Evolutionary conservation across 2,329 filamentous ascomycete species (phyloP), one percentile per base, ranked within the genome.

Genomic region (Talaromyces marneffei): DNA sequence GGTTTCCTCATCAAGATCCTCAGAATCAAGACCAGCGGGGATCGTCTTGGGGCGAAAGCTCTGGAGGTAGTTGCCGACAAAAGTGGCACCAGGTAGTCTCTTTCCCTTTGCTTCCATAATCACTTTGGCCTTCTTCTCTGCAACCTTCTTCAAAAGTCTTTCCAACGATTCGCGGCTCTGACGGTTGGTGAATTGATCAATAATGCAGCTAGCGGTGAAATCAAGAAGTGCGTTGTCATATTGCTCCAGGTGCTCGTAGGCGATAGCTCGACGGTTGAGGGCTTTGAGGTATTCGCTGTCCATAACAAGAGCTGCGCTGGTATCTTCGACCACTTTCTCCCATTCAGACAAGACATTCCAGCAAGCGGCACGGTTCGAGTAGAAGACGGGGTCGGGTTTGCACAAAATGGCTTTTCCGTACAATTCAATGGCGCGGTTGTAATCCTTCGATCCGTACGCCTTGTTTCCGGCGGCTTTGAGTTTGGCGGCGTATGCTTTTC

Each of bases 131-230:
- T 97, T 97, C 67, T 90, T 84, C 78, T 97, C 93, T 52, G 94
- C 94, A 55, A 97, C 93, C 80, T 96, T 96, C 83, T 97, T 97
- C 65, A 99, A 83, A 65, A 99, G 80, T 65, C 93, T 83, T 81
- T 99, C 94, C 9, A 99, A 92, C 48, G 92, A 87, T 75, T 92
- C 87, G 25, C 93, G 92, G 72, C 90, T 95, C 64, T 84, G 82
- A 70, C 96, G 90, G 76, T 94, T 97, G 79, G 90, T 89, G 83
- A 99, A 99, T 65, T 90, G 90, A 75, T 99, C 94, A 74, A 99
- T 96, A 76, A 99, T 99, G 80, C 94, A 99, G 79, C 93, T 97
- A 62, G 94, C 94, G 8, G 94, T 99, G 80, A 96, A 97, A 79
- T 99, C 94, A 65, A 99, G 85, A 8, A 99, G 87, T 50, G 94